These are phyloP conservation scores for Pseudogymnoascus sp. DNA, from an alignment of 2,329 filamentous ascomycete genomes.

Conservation along the genomic window DNA sequence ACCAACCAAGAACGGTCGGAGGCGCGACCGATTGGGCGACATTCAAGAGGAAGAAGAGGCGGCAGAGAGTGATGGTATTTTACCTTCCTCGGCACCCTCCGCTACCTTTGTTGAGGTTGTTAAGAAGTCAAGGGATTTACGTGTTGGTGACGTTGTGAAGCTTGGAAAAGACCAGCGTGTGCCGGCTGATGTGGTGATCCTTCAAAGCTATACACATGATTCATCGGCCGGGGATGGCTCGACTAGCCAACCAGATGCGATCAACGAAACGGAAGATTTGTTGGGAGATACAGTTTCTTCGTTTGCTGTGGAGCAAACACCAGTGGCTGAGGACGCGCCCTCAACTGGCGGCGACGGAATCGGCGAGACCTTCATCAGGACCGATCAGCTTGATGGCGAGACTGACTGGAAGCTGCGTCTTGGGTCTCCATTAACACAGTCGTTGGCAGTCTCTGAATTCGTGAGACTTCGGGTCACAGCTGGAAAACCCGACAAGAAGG, in stretches of 20 bases:
- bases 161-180: constrained; percentile 86
- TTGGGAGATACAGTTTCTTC: constrained; percentile 26
- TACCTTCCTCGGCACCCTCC: constrained; percentile 35
- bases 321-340: constrained; percentile 18
- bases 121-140: constrained; percentile 80
- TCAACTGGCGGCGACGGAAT: constrained; percentile 25
- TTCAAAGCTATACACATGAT: constrained; percentile 69
- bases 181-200: constrained; percentile 85
- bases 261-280: constrained; percentile 19
- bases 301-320: constrained; percentile 20
- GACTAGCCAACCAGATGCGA: constrained; percentile 17
- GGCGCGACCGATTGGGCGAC: constrained; percentile 46
- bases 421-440: constrained; percentile 78
- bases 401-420: constrained; percentile 97
- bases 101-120: constrained; percentile 55
- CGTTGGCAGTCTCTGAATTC: constrained; percentile 64
- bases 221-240: constrained; percentile 27
- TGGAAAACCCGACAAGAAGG: constrained; percentile 83
- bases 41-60: constrained; percentile 62
- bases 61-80: constrained; percentile 35
- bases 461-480: constrained; percentile 64
- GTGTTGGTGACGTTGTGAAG: constrained; percentile 92
- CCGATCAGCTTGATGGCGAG: constrained; percentile 94
- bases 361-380: constrained; percentile 93
- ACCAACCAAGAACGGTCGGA: constrained; percentile 32